Evolutionary conservation across 805 yeast species (phyloP).

Genomic region (Yarrowia sp.): DNA sequence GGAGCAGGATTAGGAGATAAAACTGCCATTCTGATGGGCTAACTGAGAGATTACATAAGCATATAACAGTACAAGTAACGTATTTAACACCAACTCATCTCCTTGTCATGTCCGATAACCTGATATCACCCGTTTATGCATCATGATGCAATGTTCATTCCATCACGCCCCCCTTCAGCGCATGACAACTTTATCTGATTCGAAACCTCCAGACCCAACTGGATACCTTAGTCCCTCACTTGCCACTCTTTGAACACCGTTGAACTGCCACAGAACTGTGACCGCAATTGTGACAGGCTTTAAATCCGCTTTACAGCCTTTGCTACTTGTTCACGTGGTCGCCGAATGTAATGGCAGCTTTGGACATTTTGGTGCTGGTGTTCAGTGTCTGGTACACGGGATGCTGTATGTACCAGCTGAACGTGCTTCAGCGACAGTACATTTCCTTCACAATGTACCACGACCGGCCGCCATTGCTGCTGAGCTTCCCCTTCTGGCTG

Average conservation of each 20-base stretch:
- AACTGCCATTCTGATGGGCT: constrained; percentile 8
- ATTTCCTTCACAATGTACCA: constrained; percentile 34
- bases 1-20: constrained; percentile 11
- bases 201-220: constrained; percentile 4
- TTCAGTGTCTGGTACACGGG: constrained; percentile 35
- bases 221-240: constrained; percentile 1
- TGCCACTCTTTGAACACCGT: neutral
- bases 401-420: constrained; percentile 31
- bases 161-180: constrained; percentile 10
- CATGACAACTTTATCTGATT: constrained; percentile 10
- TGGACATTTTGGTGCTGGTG: constrained; percentile 18
- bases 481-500: constrained; percentile 26
- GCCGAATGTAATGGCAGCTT: constrained; percentile 28
- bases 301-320: too few relatives aligned
- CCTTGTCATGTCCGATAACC: neutral
- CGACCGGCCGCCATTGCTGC: constrained; percentile 19
- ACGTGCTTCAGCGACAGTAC: constrained; percentile 28
- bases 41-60: too few relatives aligned
- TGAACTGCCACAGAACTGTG: too few relatives aligned
- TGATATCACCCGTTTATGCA: constrained; percentile 2
- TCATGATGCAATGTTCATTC: constrained; percentile 21
- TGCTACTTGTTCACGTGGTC: neutral
- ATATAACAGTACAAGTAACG: neutral
- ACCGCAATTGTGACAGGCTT: too few relatives aligned
- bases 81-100: neutral